These are phyloP conservation scores for Nannochloropsis gaditana DNA, from an alignment of 108 stramenopile species.

Conservation along the genomic window DNA sequence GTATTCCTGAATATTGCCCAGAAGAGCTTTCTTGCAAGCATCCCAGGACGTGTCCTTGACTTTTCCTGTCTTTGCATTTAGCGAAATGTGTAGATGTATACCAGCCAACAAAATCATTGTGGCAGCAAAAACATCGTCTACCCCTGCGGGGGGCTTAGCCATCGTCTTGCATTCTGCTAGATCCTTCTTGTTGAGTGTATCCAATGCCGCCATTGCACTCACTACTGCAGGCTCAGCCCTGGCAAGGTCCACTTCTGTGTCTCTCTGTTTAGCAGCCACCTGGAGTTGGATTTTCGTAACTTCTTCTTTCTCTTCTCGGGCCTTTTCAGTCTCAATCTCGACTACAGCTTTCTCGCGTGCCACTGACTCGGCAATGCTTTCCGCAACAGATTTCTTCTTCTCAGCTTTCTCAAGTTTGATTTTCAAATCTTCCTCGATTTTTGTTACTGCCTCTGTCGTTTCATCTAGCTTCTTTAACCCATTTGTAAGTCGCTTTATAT, in stretches of 20 bases:
- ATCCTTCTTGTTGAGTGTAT: constrained; percentile 64
- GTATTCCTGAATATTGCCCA: constrained; percentile 71
- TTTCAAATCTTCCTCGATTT: constrained; percentile 68
- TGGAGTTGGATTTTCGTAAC: constrained; percentile 61
- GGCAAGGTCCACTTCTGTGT: constrained; percentile 61
- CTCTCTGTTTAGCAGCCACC: constrained; percentile 58
- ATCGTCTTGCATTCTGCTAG: constrained; percentile 63
- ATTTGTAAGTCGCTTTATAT: constrained; percentile 61
- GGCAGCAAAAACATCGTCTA: constrained; percentile 78
- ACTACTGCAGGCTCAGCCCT: constrained; percentile 63
- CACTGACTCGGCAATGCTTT: constrained; percentile 71
- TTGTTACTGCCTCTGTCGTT: constrained; percentile 64
- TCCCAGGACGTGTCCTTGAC: constrained; percentile 70
- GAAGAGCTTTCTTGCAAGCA: constrained; percentile 66
- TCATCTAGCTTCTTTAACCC: constrained; percentile 66
- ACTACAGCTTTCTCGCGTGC: constrained; percentile 67
- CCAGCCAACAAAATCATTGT: constrained; percentile 80
- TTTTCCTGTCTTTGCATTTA: constrained; percentile 62
- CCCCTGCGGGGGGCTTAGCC: constrained; percentile 62
- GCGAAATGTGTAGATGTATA: constrained; percentile 56
- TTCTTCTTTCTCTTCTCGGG: constrained; percentile 62
- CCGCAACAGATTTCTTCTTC: constrained; percentile 66
- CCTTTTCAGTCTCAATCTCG: constrained; percentile 65
- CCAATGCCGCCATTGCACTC: constrained; percentile 62
- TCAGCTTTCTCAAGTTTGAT: constrained; percentile 68